A percentile compares a stretch with the other conserved stretches of the same genome.
Conservation (phyloP, 345 rosid species). For the Salix koriyanagi region DNA sequence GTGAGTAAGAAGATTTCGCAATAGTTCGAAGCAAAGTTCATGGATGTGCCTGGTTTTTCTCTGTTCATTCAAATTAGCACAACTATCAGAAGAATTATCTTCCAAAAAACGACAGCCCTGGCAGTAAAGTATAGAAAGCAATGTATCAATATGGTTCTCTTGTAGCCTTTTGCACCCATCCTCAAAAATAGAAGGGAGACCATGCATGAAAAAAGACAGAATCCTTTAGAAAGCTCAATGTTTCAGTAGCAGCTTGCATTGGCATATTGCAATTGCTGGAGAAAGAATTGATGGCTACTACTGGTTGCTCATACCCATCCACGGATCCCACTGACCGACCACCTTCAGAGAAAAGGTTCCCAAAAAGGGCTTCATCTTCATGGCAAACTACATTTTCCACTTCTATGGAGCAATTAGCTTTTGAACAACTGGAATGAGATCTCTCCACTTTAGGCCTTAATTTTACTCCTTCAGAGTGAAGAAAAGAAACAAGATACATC, state of each 20-base stretch:
- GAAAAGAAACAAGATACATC: conserved; percentile 61
- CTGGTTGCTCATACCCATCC: conserved; percentile 69
- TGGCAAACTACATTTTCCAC: conserved; percentile 69
- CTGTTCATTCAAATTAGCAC: conserved; percentile 51
- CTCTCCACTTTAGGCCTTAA: conserved; percentile 62
- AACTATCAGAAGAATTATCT: conserved; percentile 45
- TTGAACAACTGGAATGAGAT: conserved; percentile 52
- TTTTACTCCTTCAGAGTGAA: conserved; percentile 76
- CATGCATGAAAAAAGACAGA: conserved; percentile 69
- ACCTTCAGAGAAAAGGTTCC: conserved; percentile 88
- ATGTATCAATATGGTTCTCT: conserved; percentile 61
- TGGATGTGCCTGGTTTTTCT: conserved; percentile 45
- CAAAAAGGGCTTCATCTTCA: conserved; percentile 96
- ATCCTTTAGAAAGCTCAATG: conserved; percentile 65
- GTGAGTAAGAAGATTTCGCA: conserved; percentile 57
- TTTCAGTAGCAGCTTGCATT: conserved; percentile 69
- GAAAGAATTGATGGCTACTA: conserved; percentile 42
- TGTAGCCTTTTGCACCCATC: conserved; percentile 64
- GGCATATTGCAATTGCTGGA: conserved; percentile 64
- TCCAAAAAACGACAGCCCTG: conserved; percentile 35
- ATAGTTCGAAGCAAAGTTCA: conserved; percentile 63
- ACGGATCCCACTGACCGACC: conserved; percentile 63
- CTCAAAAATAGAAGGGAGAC: conserved; percentile 57
- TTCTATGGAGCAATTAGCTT: conserved; percentile 59
- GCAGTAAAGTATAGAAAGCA: conserved; percentile 61